Evolutionary conservation across 1,139 yeast genomes (phyloP), one percentile per base, ranked within the genome.

Genomic region (Pichia sp.): DNA sequence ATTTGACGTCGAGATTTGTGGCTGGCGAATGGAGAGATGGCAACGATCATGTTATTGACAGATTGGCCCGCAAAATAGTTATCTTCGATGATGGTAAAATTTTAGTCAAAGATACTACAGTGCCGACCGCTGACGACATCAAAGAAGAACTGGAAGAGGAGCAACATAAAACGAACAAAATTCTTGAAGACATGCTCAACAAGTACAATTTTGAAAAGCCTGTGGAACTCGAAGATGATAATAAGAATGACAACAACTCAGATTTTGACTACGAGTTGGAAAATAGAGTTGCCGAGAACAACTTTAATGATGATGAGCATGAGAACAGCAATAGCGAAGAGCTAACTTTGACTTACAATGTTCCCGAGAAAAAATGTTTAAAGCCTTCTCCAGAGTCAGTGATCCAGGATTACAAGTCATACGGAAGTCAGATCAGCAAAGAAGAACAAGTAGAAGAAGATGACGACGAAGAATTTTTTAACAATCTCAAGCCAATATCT

Each of bases 21-120:
- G 78, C 84, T 57, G 89, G 89, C 0, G 78, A 76, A 47, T 93
- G 99, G 99, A 78, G 77, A 62, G 90, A 90, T 69, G 95, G 95
- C 8, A 83, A 82, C 61, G 89, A 87, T 54, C 96, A 89, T 67
- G 77, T 87, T 8, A 77, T 90, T 23, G 97, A 90, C 64, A 75
- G 82, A 60, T 67, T 75, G 52, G 49, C 61, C n/a, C 43, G 57
- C 56, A 67, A 59, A 26, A 48, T 53, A 15, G 26, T 60, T 4
- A 31, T 58, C 7, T 61, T 61, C 42, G 15, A 30, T 13, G 59
- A 57, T 30, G 55, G 60, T n/a, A 50, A 54, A 8, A 60, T 63
- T 5, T 71, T 75, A 57, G 74, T 69, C 5, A 66, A 71, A 4
- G 59, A 61, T 34, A 72, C 70, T 3, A 49, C 56, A 26, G 62